A percentile compares a stretch with the other conserved stretches of the same genome.
phyloP scores from a whole-genome alignment of 2,329 filamentous ascomycete species.

The Colletotrichum lupini region DNA sequence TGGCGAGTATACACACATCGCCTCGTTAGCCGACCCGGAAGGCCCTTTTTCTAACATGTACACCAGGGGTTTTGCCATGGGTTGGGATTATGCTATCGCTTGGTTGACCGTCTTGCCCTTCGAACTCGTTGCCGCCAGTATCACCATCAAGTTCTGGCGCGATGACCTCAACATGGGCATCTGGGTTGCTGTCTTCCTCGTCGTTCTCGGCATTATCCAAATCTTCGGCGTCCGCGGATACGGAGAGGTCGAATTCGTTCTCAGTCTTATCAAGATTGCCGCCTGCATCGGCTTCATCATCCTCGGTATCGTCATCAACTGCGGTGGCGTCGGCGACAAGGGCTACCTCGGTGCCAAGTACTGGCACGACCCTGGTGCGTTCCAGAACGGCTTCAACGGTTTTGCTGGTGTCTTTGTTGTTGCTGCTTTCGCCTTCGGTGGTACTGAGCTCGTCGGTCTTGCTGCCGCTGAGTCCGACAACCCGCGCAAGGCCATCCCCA shows the following conservation, averaged over 20 bases:
- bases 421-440: slow-evolving; percentile 38
- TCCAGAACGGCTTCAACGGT: slow-evolving; percentile 40
- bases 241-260: slow-evolving; percentile 68
- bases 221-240: slow-evolving; percentile 66
- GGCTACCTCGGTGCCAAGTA: slow-evolving; percentile 39
- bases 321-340: slow-evolving; percentile 34
- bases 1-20: slow-evolving; percentile 55
- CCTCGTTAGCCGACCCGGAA: neutral
- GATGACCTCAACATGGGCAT: slow-evolving; percentile 61
- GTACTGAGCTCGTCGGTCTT: slow-evolving; percentile 41
- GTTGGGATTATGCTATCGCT: slow-evolving; percentile 64
- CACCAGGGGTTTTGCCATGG: slow-evolving; percentile 62
- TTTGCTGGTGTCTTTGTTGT: slow-evolving; percentile 38
- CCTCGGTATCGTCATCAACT: slow-evolving; percentile 39
- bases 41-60: slow-evolving; percentile 32
- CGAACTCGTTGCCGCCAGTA: slow-evolving; percentile 76
- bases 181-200: slow-evolving; percentile 60
- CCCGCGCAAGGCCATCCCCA: slow-evolving; percentile 40
- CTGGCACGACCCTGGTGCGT: slow-evolving; percentile 39
- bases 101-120: slow-evolving; percentile 80
- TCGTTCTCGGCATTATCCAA: slow-evolving; percentile 61
- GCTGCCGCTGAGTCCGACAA: slow-evolving; percentile 40
- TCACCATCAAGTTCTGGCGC: slow-evolving; percentile 77
- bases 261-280: slow-evolving; percentile 66
- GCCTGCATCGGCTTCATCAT: slow-evolving; percentile 35